These are phyloP conservation scores for Mangifera indica DNA, from an alignment of 345 rosid species.

Conservation along the genomic window DNA sequence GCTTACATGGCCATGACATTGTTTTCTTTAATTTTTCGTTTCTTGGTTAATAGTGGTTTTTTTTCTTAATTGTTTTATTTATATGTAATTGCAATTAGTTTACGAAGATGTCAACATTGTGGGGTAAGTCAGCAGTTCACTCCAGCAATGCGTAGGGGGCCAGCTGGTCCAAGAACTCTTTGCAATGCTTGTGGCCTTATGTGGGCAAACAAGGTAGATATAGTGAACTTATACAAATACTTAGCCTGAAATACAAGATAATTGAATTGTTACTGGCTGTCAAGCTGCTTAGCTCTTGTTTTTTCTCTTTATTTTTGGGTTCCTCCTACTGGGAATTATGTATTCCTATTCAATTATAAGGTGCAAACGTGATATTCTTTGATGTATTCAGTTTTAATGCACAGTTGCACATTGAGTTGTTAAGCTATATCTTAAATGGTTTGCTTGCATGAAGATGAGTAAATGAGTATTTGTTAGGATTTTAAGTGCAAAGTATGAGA, in stretches of 20 bases:
- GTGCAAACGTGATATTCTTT: conserved; percentile 2
- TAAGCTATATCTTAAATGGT: background rate
- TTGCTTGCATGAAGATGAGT: background rate
- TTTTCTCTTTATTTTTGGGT: no score
- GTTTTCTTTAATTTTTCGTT: background rate
- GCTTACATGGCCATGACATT: conserved; percentile 2
- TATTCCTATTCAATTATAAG: background rate
- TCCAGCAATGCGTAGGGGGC: conserved; percentile 43
- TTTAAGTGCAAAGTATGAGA: conserved; percentile 12
- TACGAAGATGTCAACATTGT: conserved; percentile 32
- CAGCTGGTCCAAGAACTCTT: conserved; percentile 41
- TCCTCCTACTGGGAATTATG: background rate
- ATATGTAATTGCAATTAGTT: conserved; percentile 20
- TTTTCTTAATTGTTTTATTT: background rate
- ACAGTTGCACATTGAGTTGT: background rate
- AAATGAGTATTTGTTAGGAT: no score
- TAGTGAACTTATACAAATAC: background rate
- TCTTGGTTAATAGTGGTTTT: conserved; percentile 5
- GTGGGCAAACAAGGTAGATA: conserved; percentile 42
- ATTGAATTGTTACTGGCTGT: background rate
- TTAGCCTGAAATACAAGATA: background rate
- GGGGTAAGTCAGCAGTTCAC: conserved; percentile 34
- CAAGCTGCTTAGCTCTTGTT: background rate
- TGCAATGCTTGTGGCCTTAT: conserved; percentile 45
- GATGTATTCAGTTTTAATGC: background rate